phyloP scores from a whole-genome alignment of 805 yeast species.

The Cyberlindnera nakhonratchasimensis region DNA sequence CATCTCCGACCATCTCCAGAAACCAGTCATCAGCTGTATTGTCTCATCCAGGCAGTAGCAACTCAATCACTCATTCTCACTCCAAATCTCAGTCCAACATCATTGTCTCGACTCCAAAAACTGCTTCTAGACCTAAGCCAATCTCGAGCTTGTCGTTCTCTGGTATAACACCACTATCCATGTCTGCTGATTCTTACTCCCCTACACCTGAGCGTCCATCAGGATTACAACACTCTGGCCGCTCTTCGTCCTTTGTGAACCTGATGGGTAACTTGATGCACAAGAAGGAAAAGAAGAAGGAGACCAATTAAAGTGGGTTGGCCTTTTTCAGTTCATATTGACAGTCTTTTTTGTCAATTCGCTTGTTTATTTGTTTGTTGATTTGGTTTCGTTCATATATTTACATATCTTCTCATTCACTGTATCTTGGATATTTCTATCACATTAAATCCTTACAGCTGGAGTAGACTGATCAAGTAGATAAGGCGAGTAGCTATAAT shows the following conservation, averaged over 20 bases:
- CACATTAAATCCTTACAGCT: too few species aligned
- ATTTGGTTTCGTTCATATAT: neutral
- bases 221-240: conserved; percentile 12
- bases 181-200: conserved; percentile 1
- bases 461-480: neutral
- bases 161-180: conserved; percentile 10
- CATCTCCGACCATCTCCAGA: conserved; percentile 25
- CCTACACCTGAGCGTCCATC: conserved; percentile 2
- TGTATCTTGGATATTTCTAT: too few species aligned
- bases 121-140: conserved; percentile 8
- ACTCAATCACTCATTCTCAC: conserved; percentile 2
- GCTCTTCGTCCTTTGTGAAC: conserved; percentile 28
- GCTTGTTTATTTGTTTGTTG: too few species aligned
- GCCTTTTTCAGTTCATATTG: too few species aligned
- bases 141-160: conserved; percentile 8
- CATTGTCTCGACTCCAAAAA: neutral
- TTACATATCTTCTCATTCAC: too few species aligned
- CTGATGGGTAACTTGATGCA: conserved; percentile 26
- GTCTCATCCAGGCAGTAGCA: neutral
- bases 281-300: conserved; percentile 20
- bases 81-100: conserved; percentile 2
- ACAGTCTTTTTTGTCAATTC: too few species aligned
- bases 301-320: neutral
- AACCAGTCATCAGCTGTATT: conserved; percentile 15
- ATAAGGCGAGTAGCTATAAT: neutral